Conservation (phyloP, 2,329 filamentous ascomycete genomes). For the Beauveria asiatica region DNA sequence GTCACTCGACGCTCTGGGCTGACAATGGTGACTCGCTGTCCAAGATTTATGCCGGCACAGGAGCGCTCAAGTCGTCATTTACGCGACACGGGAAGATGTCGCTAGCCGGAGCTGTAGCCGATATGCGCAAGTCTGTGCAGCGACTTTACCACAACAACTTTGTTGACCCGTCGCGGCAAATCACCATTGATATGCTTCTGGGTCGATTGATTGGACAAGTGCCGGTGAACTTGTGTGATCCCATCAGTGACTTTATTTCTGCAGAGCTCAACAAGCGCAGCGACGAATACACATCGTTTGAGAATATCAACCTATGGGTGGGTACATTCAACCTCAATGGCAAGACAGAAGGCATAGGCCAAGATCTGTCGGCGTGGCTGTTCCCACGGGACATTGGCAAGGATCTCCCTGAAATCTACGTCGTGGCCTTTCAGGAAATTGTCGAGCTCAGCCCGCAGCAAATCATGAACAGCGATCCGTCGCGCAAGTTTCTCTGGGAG, state of each 20-base stretch:
- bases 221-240: constrained; percentile 82
- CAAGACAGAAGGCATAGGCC: constrained; percentile 64
- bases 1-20: constrained; percentile 90
- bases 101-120: constrained; percentile 83
- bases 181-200: constrained; percentile 88
- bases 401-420: constrained; percentile 73
- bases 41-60: constrained; percentile 93
- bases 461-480: constrained; percentile 96
- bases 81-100: constrained; percentile 95
- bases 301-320: constrained; percentile 70
- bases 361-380: constrained; percentile 81
- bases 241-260: constrained; percentile 84
- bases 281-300: constrained; percentile 66
- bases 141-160: constrained; percentile 97
- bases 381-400: constrained; percentile 52
- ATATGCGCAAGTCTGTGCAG: constrained; percentile 88
- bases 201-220: constrained; percentile 76
- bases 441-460: constrained; percentile 97
- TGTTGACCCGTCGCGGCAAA: constrained; percentile 83
- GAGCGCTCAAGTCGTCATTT: constrained; percentile 90
- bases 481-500: constrained; percentile 80
- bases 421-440: constrained; percentile 93
- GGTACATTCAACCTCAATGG: constrained; percentile 96
- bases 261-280: constrained; percentile 61
- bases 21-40: constrained; percentile 94